A percentile compares a stretch with the other conserved stretches of the same genome.
Conservation (phyloP, 305 asterid species). For the Solanum hybrid region DNA sequence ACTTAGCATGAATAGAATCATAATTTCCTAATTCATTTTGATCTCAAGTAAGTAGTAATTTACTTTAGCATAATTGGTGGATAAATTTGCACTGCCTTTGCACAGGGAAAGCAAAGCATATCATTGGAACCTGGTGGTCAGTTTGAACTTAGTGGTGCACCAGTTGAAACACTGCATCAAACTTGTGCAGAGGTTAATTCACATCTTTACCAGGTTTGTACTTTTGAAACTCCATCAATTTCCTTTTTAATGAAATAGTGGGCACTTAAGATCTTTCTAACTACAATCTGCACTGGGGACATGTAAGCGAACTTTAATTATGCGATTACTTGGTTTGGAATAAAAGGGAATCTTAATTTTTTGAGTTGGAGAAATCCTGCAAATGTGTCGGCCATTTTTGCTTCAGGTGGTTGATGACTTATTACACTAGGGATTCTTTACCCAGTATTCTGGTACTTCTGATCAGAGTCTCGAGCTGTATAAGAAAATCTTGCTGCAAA, state of each 20-base stretch:
- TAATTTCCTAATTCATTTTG: background rate
- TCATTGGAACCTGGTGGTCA: constrained; percentile 98
- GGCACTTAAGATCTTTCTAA: background rate
- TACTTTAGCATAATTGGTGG: background rate
- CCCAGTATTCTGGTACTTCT: background rate
- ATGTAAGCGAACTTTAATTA: background rate
- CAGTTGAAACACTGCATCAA: constrained; percentile 91
- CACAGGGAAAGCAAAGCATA: constrained; percentile 84
- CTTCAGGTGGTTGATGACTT: background rate
- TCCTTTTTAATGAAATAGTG: background rate
- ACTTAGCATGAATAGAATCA: background rate
- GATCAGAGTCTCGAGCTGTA: background rate
- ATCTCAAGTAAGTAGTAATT: background rate
- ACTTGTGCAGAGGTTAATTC: constrained; percentile 99
- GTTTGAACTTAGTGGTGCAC: constrained; percentile 98
- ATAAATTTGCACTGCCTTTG: background rate
- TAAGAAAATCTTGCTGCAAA: background rate
- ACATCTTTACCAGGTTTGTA: constrained; percentile 96
- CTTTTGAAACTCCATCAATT: background rate
- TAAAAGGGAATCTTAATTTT: background rate
- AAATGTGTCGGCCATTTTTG: background rate
- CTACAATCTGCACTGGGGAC: background rate
- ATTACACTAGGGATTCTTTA: background rate
- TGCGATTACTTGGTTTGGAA: background rate
- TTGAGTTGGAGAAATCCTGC: background rate